phyloP scores from a whole-genome alignment of 1,139 yeast genomes.

The Scheffersomyces titani region DNA sequence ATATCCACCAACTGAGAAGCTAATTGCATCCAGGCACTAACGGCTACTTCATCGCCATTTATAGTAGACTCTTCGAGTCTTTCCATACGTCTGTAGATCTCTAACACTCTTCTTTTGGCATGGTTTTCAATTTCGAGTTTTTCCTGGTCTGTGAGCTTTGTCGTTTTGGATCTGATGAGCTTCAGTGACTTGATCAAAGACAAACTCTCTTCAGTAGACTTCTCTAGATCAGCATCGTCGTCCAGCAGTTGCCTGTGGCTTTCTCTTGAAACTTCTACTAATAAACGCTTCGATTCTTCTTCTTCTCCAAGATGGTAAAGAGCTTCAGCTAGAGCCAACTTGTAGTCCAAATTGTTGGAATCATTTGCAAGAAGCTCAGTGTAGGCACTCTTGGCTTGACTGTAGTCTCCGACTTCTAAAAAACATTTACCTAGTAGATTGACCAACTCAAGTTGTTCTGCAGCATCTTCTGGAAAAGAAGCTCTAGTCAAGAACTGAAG shows the following conservation, averaged over 20 bases:
- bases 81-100: constrained; percentile 63
- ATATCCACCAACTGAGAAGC: constrained; percentile 83
- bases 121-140: constrained; percentile 56
- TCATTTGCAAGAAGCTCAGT: constrained; percentile 55
- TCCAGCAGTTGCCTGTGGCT: constrained; percentile 18
- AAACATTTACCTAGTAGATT: constrained; percentile 76
- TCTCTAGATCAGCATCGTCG: constrained; percentile 6
- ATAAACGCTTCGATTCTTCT: constrained; percentile 58
- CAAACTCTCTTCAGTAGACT: constrained; percentile 12
- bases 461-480: constrained; percentile 46
- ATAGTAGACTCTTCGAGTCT: constrained; percentile 57
- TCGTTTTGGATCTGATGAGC: constrained; percentile 16
- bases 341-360: constrained; percentile 68
- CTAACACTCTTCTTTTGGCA: constrained; percentile 62
- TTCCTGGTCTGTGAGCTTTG: constrained; percentile 56
- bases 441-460: constrained; percentile 51
- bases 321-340: constrained; percentile 80
- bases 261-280: constrained; percentile 51
- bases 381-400: constrained; percentile 69
- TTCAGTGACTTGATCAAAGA: constrained; percentile 29
- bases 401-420: constrained; percentile 69
- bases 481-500: constrained; percentile 61
- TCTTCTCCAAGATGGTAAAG: constrained; percentile 70
- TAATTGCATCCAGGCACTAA: constrained; percentile 78
- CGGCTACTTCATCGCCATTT: constrained; percentile 60